Conservation (phyloP, 257 asterid species). For the Euphrasia confusa region DNA sequence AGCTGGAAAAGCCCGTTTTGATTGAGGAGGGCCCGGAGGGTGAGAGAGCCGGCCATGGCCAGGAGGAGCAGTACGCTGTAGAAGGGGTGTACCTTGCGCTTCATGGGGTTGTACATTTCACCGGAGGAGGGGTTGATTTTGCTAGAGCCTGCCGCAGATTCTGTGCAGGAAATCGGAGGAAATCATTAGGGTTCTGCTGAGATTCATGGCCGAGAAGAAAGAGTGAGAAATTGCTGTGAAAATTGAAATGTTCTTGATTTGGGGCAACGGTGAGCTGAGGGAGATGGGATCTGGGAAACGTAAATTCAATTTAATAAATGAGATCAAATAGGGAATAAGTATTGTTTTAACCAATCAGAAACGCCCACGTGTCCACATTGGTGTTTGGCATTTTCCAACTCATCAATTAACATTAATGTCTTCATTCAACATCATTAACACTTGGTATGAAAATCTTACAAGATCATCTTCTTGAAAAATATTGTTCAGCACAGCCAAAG, state of each 20-base stretch:
- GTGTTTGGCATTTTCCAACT: too few relatives aligned
- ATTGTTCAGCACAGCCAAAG: too few relatives aligned
- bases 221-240: background rate
- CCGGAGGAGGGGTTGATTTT: background rate
- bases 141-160: background rate
- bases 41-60: slow-evolving; percentile 45
- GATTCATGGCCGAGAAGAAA: background rate
- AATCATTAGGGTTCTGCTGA: background rate
- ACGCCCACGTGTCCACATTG: too few relatives aligned
- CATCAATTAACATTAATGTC: too few relatives aligned
- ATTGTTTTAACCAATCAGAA: too few relatives aligned
- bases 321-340: too few relatives aligned
- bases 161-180: background rate
- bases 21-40: slow-evolving; percentile 48
- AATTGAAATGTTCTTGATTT: background rate
- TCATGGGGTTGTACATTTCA: slow-evolving; percentile 44
- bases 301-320: too few relatives aligned
- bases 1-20: slow-evolving; percentile 40
- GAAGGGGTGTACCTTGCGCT: slow-evolving; percentile 56
- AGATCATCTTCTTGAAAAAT: too few relatives aligned
- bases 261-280: background rate
- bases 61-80: slow-evolving; percentile 51
- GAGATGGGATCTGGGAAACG: background rate
- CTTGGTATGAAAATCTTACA: too few relatives aligned
- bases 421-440: too few relatives aligned